phyloP scores from a whole-genome alignment of 805 yeast genomes.

The Cyberlindnera mississippiensis region DNA sequence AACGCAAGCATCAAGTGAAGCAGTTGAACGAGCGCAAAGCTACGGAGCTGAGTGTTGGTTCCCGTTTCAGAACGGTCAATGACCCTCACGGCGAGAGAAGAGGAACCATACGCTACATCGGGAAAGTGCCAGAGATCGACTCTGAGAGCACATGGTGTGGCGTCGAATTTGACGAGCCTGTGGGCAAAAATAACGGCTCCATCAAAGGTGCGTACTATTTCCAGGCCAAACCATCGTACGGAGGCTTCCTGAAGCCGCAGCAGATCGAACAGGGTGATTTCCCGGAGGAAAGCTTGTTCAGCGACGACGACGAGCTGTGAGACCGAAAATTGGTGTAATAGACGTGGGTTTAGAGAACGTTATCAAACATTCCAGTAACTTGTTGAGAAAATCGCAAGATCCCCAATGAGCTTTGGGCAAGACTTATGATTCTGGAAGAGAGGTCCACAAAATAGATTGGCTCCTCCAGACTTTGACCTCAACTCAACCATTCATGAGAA shows the following conservation, averaged over 20 bases:
- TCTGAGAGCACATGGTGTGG: constrained; percentile 70
- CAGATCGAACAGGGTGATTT: constrained; percentile 68
- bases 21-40: constrained; percentile 31
- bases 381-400: too few species aligned
- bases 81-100: constrained; percentile 48
- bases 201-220: constrained; percentile 61
- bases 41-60: constrained; percentile 39
- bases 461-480: constrained; percentile 60
- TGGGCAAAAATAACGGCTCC: constrained; percentile 82
- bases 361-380: not conserved
- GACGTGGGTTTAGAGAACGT: too few species aligned
- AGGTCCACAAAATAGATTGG: constrained; percentile 62
- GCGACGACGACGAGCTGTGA: constrained; percentile 38
- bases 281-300: constrained; percentile 45
- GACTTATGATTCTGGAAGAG: too few species aligned
- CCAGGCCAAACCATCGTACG: constrained; percentile 51
- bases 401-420: too few species aligned
- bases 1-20: constrained; percentile 27
- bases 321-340: too few species aligned
- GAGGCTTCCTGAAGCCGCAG: constrained; percentile 73
- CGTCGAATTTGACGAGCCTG: constrained; percentile 77
- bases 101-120: constrained; percentile 71
- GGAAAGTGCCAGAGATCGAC: constrained; percentile 60
- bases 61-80: constrained; percentile 49
- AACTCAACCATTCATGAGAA: constrained; percentile 38